Evolutionary conservation across 1,139 yeast species (phyloP), one percentile per base, ranked within the genome.

Genomic region (Magnusiomyces clavatus): DNA sequence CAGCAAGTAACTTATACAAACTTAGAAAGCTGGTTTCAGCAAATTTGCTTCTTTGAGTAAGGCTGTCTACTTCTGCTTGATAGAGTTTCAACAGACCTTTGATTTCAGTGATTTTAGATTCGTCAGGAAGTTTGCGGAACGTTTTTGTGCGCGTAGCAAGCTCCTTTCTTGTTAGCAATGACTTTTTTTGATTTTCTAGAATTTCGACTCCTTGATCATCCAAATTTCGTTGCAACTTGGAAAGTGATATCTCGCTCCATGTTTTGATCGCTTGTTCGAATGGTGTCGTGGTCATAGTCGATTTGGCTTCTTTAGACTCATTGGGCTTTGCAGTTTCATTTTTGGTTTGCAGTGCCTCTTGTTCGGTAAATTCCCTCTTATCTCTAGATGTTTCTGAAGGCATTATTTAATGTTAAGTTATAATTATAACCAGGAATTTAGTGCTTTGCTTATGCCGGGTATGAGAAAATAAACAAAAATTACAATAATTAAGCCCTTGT

Each of bases 31-130:
- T 75, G 39, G 76, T 74, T 63, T 92, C 97, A 1, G 86, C 81
- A 48, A 69, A 74, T 64, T 89, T 88, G 57, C 87, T 81, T 60
- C 92, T 80, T 60, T 79, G 81, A 2, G 97, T 87, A 58, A 92
- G 73, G 44, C 75, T 72, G 65, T 92, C 98, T 61, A 92, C 86
- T 65, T 89, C 97, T 55, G 82, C 78, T 66, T 92, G 98, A 65
- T 92, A 92, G 44, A 81, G 73, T 68, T 90, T 92, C 56, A 92
- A 74, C 46, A 92, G 69, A 4, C 74, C 69, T 59, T 86, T 86
- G 64, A 87, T 71, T 60, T 83, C 82, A 1, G 65, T 72, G 48
- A 89, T 69, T 65, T 88, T 90, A 51, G 77, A 82, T 3, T 74
- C 78, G 55, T 84, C 86, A 0, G 75, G 73, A 38, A 88, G 69